phyloP scores from a whole-genome alignment of 225 moss, liverwort and hornwort genomes.

The Marchantia polymorpha region DNA sequence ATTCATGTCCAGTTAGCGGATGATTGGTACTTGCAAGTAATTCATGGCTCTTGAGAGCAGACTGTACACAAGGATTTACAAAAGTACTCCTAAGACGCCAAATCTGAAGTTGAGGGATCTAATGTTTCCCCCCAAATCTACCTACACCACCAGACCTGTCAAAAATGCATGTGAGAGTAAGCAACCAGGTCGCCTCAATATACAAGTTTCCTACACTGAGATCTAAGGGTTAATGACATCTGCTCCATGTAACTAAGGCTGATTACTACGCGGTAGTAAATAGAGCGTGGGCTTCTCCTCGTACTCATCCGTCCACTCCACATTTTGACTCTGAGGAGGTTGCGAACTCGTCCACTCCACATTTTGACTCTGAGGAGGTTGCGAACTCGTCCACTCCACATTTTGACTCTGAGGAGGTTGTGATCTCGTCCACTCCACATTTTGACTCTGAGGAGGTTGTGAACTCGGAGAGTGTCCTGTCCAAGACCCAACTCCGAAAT shows the following conservation, averaged over 20 bases:
- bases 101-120: not conserved
- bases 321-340: too few species aligned
- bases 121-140: not conserved
- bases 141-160: not conserved
- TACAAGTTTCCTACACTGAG: not conserved
- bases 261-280: not conserved
- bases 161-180: not conserved
- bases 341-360: too few species aligned
- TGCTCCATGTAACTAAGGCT: not conserved
- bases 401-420: too few species aligned
- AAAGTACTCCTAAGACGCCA: not conserved
- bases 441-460: too few species aligned
- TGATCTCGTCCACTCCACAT: too few species aligned
- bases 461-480: not conserved
- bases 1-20: not conserved
- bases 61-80: constrained; percentile 8
- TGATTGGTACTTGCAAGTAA: not conserved
- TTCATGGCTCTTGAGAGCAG: not conserved
- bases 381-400: too few species aligned
- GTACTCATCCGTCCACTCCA: not conserved
- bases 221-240: not conserved
- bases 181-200: not conserved
- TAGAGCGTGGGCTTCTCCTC: constrained; percentile 9
- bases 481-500: not conserved
- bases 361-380: too few species aligned